Conservation (phyloP, 2,329 filamentous ascomycete genomes). For the Nigrospora sphaerica region DNA sequence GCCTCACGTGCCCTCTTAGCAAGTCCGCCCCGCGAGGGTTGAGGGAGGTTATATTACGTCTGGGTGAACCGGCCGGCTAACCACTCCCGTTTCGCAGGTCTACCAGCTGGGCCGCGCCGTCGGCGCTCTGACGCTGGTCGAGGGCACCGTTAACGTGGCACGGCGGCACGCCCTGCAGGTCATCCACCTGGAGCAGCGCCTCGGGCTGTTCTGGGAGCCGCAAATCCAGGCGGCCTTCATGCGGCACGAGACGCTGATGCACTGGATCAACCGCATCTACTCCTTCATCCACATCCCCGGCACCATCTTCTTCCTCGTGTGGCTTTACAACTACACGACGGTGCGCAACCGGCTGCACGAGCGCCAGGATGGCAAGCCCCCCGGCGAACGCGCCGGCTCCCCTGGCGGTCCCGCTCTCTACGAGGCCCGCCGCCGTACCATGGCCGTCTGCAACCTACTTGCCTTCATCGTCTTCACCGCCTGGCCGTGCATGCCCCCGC, state of each 20-base stretch:
- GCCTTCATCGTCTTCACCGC: constrained; percentile 56
- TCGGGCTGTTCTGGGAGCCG: constrained; percentile 60
- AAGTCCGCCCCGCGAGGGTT: neutral
- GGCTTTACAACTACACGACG: constrained; percentile 65
- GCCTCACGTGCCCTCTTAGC: neutral
- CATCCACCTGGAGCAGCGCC: constrained; percentile 56
- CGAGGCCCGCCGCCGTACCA: constrained; percentile 48
- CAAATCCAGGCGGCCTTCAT: constrained; percentile 37
- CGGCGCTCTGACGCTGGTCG: constrained; percentile 60
- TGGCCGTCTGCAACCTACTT: constrained; percentile 55
- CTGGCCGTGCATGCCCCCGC: constrained; percentile 58
- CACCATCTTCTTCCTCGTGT: constrained; percentile 59
- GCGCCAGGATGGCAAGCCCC: constrained; percentile 3
- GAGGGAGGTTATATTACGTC: neutral
- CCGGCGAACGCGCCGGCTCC: constrained; percentile 8
- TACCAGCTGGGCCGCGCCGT: constrained; percentile 70
- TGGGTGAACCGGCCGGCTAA: too few species aligned
- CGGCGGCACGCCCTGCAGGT: constrained; percentile 62
- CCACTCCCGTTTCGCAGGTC: constrained; percentile 37
- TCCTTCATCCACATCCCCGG: constrained; percentile 75
- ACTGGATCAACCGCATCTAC: constrained; percentile 65
- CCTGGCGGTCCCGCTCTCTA: constrained; percentile 40
- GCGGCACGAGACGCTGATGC: constrained; percentile 47
- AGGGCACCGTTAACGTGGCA: constrained; percentile 61
- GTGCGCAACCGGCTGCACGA: constrained; percentile 30